Base-by-base conservation (phyloP, 2,329 filamentous ascomycete species). In the Diaporthe batatas region DNA sequence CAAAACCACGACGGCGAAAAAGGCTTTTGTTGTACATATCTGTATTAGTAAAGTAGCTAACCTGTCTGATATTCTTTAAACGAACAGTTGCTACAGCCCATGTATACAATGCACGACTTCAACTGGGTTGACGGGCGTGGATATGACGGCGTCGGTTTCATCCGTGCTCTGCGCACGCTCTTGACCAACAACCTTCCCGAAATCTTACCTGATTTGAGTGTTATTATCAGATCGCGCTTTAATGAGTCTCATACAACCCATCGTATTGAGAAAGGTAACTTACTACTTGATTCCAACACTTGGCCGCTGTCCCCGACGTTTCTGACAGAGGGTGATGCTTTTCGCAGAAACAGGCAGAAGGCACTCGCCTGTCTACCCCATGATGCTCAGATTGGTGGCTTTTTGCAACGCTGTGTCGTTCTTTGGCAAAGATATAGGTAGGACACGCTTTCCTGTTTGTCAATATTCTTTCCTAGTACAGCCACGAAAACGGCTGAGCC, bases 1-100 rank as follows among this genome's bases (percentile, higher is more conserved):
- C 12, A 42, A 1, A 18, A 2, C 16, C 39, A 14, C 39, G 5
- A 5, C 1, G 6, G 2, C 39, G 2, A 2, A 1, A 14, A 5
- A 6, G 12, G 39, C 6, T 5, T 14, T 42, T 42, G 3, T 16
- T 16, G 7, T 6, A 36, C 34, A 36, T 6, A 36, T 39, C 36
- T 39, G 3, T 49, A 4, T 7, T 36, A 8, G 34, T 36, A 0
- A 36, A 36, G 10, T 36, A 11, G 34, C 34, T 3, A 51, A 25
- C n/a, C 49, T 4, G 14, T 12, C 49, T 51, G 23, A 25, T 12
- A 6, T 2, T 25, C n/a, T 25, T 51, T 1, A 23, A 21, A 2
- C 23, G 6, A 14, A 21, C 23, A 51, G 49, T 25, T 51, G 49
- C 49, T 51, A 5, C 49, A 51, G n/a, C 49, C 49, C 11, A n/a